A percentile compares a stretch with the other conserved stretches of the same genome.
Evolutionary conservation across 2,329 filamentous ascomycete species (phyloP).

Genomic region (Penicillium sp.): DNA sequence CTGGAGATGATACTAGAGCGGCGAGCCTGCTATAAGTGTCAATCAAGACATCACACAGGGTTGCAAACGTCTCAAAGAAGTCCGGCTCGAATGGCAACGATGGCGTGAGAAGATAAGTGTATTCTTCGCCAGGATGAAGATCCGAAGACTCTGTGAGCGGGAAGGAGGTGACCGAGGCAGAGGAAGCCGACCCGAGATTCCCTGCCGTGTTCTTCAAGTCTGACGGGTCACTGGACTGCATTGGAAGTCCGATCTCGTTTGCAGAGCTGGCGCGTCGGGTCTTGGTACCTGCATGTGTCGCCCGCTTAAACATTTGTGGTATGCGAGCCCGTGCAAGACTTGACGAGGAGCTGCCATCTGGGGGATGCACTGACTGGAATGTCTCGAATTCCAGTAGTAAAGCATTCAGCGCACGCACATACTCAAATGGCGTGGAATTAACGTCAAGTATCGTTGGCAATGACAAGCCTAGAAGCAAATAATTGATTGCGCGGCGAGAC

Average conservation of each 20-base stretch:
- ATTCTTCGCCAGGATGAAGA: slow-evolving; percentile 78
- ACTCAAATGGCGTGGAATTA: slow-evolving; percentile 74
- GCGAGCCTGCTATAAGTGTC: slow-evolving; percentile 84
- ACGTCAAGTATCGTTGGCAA: slow-evolving; percentile 87
- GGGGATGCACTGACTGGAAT: slow-evolving; percentile 82
- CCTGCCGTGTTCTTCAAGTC: slow-evolving; percentile 50
- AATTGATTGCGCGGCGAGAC: slow-evolving; percentile 87
- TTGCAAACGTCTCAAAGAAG: slow-evolving; percentile 94
- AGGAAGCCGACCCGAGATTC: slow-evolving; percentile 40
- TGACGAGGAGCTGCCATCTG: slow-evolving; percentile 67
- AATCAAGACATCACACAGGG: slow-evolving; percentile 90
- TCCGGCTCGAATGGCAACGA: slow-evolving; percentile 93
- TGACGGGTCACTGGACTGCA: slow-evolving; percentile 49
- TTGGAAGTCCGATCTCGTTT: slow-evolving; percentile 58
- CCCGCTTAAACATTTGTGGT: slow-evolving; percentile 77
- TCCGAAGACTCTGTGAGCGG: slow-evolving; percentile 56
- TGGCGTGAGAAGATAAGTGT: slow-evolving; percentile 85
- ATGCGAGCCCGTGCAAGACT: slow-evolving; percentile 76
- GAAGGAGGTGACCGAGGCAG: slow-evolving; percentile 41
- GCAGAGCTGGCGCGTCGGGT: slow-evolving; percentile 59
- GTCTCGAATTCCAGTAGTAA: slow-evolving; percentile 90
- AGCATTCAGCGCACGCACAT: slow-evolving; percentile 80
- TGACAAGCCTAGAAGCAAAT: slow-evolving; percentile 87
- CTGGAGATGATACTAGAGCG: slow-evolving; percentile 70
- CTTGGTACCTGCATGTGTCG: slow-evolving; percentile 58